Evolutionary conservation across 2,329 filamentous ascomycete genomes (phyloP), one percentile per base, ranked within the genome.

Genomic region (Calonectria honghensis): DNA sequence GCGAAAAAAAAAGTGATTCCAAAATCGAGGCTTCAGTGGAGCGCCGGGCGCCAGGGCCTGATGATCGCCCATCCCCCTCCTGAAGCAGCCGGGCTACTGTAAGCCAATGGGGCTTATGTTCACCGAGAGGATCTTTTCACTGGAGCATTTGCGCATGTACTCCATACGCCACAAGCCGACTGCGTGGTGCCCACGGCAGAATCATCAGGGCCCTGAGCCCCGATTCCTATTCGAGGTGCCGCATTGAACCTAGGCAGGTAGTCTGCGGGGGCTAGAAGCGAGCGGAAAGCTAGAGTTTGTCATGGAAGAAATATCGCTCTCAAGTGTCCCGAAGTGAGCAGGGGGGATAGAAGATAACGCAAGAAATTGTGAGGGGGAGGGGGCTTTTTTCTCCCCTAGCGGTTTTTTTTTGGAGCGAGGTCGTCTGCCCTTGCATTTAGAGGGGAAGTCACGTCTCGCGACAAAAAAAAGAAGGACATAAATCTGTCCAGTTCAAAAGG

Each of bases 401-500:
- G 32, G 37, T 31, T 24, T 24, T 71, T 68, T 59, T 5, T 29
- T 61, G 57, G 35, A 48, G n/a, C 45, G 45, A 48, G 45, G 45
- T 48, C 45, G 45, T 13, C n/a, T 41, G 13, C 61, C 51, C 61
- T 50, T 63, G 69, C 35, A 71, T 20, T 37, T 37, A 35, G 24
- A 48, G 18, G 39, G 68, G 24, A 31, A 63, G 64, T 65, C 48
- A 54, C 64, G 48, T 72, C 72, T 68, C 73, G 73, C 76, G 76
- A 63, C 57, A 63, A 63, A 63, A 63, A 63, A 63, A 63, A 41
- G 32, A 27, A 63, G 57, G 57, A 63, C 24, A 63, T 63, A 63
- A 63, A 63, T 63, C 24, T 63, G 57, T 63, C 57, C 11, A 41
- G 27, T 63, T 71, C 57, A 72, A 52, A 77, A 68, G 51, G 57